Percentiles rank a stretch among this genome's conserved stretches.
Evolutionary conservation across 768 basidiomycete genomes (phyloP).

Genomic region (Trametes coccinea): DNA sequence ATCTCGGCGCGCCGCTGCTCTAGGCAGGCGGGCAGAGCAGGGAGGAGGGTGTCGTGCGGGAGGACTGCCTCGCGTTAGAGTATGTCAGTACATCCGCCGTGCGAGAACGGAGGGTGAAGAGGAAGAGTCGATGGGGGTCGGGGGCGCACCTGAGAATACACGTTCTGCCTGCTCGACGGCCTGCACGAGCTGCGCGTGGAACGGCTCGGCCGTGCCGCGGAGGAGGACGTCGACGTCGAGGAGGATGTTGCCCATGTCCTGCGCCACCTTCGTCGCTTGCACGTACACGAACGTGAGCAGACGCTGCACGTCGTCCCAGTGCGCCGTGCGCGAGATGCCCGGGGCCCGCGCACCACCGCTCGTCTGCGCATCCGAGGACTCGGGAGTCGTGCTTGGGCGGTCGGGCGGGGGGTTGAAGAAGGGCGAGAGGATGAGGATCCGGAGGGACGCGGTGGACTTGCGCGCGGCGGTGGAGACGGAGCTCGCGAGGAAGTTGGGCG

Average conservation of each 20-base stretch:
- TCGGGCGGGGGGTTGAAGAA: slow-evolving; percentile 40
- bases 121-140: background rate
- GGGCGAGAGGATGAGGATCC: slow-evolving; percentile 65
- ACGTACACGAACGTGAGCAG: slow-evolving; percentile 85
- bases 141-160: slow-evolving; percentile 26
- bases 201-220: slow-evolving; percentile 49
- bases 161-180: slow-evolving; percentile 34
- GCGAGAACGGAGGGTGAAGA: background rate
- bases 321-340: slow-evolving; percentile 42
- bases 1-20: slow-evolving; percentile 2
- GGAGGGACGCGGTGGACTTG: slow-evolving; percentile 49
- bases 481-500: slow-evolving; percentile 56
- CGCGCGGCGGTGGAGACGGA: slow-evolving; percentile 52
- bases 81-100: background rate
- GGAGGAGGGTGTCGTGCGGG: slow-evolving; percentile 10
- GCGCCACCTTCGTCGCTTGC: slow-evolving; percentile 76
- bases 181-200: slow-evolving; percentile 38
- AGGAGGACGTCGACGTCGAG: slow-evolving; percentile 81
- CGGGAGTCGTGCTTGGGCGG: too few species aligned
- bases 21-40: slow-evolving; percentile 4
- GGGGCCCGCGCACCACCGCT: too few species aligned
- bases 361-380: too few species aligned
- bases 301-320: slow-evolving; percentile 70
- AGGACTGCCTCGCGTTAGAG: background rate
- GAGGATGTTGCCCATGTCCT: slow-evolving; percentile 64